Evolutionary conservation across 2,329 filamentous ascomycete genomes (phyloP).

Genomic region (Fusarium setosum): DNA sequence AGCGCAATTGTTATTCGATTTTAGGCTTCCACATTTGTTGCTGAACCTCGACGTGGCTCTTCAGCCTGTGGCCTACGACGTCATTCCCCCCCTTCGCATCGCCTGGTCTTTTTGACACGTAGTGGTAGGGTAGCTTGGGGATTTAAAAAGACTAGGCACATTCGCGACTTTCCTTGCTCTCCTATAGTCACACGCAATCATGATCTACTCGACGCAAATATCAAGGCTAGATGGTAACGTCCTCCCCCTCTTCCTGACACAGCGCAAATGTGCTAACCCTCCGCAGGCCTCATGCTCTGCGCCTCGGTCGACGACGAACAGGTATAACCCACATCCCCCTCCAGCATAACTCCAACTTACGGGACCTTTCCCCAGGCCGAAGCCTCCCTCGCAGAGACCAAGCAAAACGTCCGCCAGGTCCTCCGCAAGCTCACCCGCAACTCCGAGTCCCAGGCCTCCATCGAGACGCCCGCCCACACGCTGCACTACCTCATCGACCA

Average conservation of each 20-base stretch:
- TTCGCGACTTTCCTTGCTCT: not conserved
- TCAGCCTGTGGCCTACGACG: conserved; percentile 23
- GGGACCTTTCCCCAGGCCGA: conserved; percentile 62
- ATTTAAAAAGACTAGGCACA: conserved; percentile 19
- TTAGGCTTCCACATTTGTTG: not conserved
- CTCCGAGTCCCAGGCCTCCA: conserved; percentile 89
- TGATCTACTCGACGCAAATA: conserved; percentile 96
- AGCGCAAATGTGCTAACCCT: conserved; percentile 27
- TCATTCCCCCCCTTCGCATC: conserved; percentile 21
- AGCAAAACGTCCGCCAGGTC: conserved; percentile 90
- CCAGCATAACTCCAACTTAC: not conserved
- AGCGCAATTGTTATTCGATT: not conserved
- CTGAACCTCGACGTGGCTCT: conserved; percentile 1
- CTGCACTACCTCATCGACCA: conserved; percentile 91
- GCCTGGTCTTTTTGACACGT: conserved; percentile 43
- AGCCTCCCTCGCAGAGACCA: conserved; percentile 84
- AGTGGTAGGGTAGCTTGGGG: conserved; percentile 18
- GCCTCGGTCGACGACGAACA: conserved; percentile 94
- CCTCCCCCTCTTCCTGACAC: not conserved
- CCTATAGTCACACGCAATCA: conserved; percentile 48
- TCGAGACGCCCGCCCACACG: conserved; percentile 85
- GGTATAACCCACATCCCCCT: conserved; percentile 55
- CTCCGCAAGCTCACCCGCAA: conserved; percentile 89
- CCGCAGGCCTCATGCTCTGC: conserved; percentile 88
- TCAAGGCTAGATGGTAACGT: conserved; percentile 85